Conservation (phyloP, 352 stramenopile species). For the Globisporangium orthogonon region DNA sequence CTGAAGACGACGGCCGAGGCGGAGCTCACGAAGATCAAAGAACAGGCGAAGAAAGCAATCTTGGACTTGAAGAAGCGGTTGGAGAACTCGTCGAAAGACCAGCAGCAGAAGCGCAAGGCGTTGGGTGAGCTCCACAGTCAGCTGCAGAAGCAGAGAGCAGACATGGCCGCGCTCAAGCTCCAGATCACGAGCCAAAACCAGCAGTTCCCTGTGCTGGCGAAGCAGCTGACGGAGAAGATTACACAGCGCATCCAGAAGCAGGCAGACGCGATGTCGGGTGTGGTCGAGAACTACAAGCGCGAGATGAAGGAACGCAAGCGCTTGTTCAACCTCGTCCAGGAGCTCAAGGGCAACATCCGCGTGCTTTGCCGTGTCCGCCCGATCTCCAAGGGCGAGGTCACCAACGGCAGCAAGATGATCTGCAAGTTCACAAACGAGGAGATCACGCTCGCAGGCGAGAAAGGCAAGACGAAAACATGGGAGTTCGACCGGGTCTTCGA, state of each 20-base stretch:
- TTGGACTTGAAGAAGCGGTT: conserved; percentile 77
- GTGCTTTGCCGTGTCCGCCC: conserved; percentile 95
- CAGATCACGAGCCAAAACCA: conserved; percentile 48
- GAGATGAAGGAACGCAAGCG: conserved; percentile 88
- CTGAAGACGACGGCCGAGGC: conserved; percentile 68
- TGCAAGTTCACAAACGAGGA: conserved; percentile 81
- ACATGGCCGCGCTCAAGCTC: conserved; percentile 42
- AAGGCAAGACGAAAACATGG: conserved; percentile 83
- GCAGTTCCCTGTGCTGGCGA: conserved; percentile 48
- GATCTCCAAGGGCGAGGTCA: conserved; percentile 73
- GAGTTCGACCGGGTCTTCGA: conserved; percentile 87
- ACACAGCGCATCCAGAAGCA: conserved; percentile 65
- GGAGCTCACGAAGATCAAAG: conserved; percentile 80
- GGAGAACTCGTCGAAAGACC: conserved; percentile 46
- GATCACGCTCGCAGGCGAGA: conserved; percentile 72
- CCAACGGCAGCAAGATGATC: conserved; percentile 70
- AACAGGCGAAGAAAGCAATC: conserved; percentile 86
- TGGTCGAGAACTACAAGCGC: conserved; percentile 88
- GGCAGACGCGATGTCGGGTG: conserved; percentile 68
- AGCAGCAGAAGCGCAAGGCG: conserved; percentile 46
- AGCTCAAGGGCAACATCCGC: conserved; percentile 96
- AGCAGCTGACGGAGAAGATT: conserved; percentile 73
- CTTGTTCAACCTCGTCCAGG: conserved; percentile 94
- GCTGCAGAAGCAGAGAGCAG: conserved; percentile 49
- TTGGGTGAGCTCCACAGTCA: conserved; percentile 33